Base-by-base conservation (phyloP, 768 basidiomycete genomes). In the Gymnopilus junonius region DNA sequence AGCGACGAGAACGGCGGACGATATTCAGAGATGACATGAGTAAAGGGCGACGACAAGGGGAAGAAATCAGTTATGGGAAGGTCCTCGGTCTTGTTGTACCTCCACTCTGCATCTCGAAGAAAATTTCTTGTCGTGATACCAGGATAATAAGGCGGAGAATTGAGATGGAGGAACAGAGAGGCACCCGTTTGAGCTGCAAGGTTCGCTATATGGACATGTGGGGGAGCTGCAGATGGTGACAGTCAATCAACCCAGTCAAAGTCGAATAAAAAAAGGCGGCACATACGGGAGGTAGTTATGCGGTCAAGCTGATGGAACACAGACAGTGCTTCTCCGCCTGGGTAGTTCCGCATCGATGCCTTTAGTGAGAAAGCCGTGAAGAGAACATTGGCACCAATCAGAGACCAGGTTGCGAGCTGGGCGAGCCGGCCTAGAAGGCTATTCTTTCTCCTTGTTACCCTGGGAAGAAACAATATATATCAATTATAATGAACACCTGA, bases 101-200 rank as follows among this genome's bases (percentile, higher is more conserved):
- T 80, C 90, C 92, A 94, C 31, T 69, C 58, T 10, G 53, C 40
- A 17, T 14, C 21, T 23, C 7, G 48, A 29, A 4, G 10, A 8
- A 29, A 17, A 32, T 5, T 12, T 53, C 62, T 51, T 21, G 70
- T 58, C 55, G 39, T 66, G 35, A 42, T 59, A 15, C 65, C 61
- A 4, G 70, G 53, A 55, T 78, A 72, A 55, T 82, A 82, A 1
- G 94, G 91, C 0, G 83, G 81, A 0, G 88, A 75, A 59, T 90
- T 79, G 21, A 85, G 81, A 40, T 93, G 92, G 21, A 88, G 86
- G 81, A 98, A 97, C 57, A 95, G 87, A 0, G 94, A 91, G 2
- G 94, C 92, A 2, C 97, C 97, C 0, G 91, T 94, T 74, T 97
- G 95, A 2, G 93, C 89, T 1, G 93, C 91, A 45, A 94, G 84